These are phyloP conservation scores for Colletotrichum orbiculare DNA, from an alignment of 2,329 filamentous ascomycete genomes.

Conservation along the genomic window DNA sequence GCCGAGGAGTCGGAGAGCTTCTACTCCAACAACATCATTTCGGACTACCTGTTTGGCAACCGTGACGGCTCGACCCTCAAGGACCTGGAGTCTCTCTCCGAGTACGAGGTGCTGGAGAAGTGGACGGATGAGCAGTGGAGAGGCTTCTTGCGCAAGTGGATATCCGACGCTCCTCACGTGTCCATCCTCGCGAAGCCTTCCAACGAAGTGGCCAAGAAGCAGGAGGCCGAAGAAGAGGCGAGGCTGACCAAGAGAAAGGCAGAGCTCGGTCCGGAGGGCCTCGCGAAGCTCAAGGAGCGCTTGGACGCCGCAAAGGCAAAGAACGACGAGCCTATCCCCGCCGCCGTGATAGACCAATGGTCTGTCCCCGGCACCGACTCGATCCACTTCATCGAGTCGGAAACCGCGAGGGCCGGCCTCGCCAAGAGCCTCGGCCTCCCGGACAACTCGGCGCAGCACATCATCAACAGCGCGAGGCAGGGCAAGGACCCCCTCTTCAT, in stretches of 20 bases:
- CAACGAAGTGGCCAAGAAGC: constrained; percentile 78
- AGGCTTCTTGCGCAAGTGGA: constrained; percentile 83
- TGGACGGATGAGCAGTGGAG: constrained; percentile 92
- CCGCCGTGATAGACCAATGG: constrained; percentile 83
- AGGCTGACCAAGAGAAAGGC: constrained; percentile 83
- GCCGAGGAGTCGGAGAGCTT: constrained; percentile 85
- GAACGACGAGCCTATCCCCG: constrained; percentile 89
- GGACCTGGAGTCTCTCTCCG: constrained; percentile 65
- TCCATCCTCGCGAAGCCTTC: constrained; percentile 92
- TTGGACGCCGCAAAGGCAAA: constrained; percentile 86
- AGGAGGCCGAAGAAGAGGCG: constrained; percentile 84
- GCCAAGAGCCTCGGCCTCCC: constrained; percentile 77
- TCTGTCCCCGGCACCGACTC: constrained; percentile 86
- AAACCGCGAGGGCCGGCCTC: constrained; percentile 83
- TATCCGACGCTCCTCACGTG: constrained; percentile 86
- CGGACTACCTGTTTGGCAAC: constrained; percentile 90
- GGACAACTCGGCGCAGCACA: constrained; percentile 76
- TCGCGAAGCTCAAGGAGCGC: constrained; percentile 78
- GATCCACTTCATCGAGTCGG: constrained; percentile 93
- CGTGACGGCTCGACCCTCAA: constrained; percentile 82
- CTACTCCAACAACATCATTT: constrained; percentile 87
- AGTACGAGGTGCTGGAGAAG: constrained; percentile 76
- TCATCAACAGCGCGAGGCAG: constrained; percentile 75
- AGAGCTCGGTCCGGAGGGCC: constrained; percentile 82
- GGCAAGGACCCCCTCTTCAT: constrained; percentile 82